Evolutionary conservation across 352 stramenopile species (phyloP).

Genomic region (Phytopythium ostracodes): DNA sequence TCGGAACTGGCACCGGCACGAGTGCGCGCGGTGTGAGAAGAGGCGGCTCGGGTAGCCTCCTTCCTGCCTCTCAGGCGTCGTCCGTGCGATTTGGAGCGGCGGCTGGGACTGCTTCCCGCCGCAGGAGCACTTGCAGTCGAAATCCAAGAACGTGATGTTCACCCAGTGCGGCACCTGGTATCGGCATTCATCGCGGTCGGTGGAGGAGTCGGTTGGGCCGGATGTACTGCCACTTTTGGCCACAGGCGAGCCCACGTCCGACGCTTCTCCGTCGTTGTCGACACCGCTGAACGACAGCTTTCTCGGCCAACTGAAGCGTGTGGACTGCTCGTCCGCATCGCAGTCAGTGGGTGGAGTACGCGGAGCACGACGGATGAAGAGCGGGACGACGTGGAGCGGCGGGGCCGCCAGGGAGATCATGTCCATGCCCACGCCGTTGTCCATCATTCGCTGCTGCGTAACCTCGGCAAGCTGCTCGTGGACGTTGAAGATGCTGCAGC

Average conservation of each 20-base stretch:
- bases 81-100: neutral
- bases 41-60: constrained; percentile 13
- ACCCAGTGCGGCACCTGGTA: constrained; percentile 96
- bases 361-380: constrained; percentile 89
- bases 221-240: neutral
- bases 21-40: constrained; percentile 24
- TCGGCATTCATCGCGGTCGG: neutral
- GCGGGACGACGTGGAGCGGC: constrained; percentile 95
- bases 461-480: constrained; percentile 91
- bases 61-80: neutral
- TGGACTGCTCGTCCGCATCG: neutral
- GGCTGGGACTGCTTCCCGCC: neutral
- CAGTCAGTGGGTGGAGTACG: too few relatives aligned
- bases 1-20: constrained; percentile 42
- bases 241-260: neutral
- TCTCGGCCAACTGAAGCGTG: neutral
- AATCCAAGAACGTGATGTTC: constrained; percentile 86
- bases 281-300: neutral
- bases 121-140: constrained; percentile 48
- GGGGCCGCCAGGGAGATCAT: constrained; percentile 94
- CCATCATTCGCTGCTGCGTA: constrained; percentile 99
- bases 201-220: too few relatives aligned
- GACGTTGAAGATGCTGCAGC: constrained; percentile 95
- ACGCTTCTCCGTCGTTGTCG: neutral
- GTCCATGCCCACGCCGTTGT: constrained; percentile 99